These are phyloP conservation scores for Phylloporus scabripes DNA, from an alignment of 768 basidiomycete species.

Conservation along the genomic window DNA sequence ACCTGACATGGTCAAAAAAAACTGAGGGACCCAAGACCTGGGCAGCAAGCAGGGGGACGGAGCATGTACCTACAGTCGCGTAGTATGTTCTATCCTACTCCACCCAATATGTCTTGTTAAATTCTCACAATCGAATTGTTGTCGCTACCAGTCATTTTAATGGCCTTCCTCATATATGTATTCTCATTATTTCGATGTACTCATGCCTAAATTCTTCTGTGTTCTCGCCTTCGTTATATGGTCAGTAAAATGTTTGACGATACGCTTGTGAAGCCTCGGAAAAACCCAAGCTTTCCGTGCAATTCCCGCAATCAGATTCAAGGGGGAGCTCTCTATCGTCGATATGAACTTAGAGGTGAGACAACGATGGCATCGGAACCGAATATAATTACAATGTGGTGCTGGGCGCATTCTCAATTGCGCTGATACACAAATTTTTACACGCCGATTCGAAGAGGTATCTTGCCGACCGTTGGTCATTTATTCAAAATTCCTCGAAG, in stretches of 20 bases:
- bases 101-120: too few relatives aligned
- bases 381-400: neutral
- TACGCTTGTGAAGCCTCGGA: neutral
- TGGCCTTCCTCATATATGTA: neutral
- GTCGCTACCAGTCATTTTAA: too few relatives aligned
- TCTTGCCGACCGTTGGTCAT: neutral
- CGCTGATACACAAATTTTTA: neutral
- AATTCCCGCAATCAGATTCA: neutral
- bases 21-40: constrained; percentile 29
- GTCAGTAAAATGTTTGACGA: too few relatives aligned
- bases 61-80: constrained; percentile 22
- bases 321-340: too few relatives aligned
- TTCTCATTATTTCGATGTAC: too few relatives aligned
- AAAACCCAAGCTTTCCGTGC: neutral
- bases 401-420: neutral
- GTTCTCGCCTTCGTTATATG: too few relatives aligned
- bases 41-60: constrained; percentile 27
- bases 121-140: too few relatives aligned
- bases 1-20: neutral
- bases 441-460: neutral
- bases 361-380: neutral
- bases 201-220: too few relatives aligned
- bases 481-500: too few relatives aligned
- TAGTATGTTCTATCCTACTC: constrained; percentile 1
- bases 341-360: too few relatives aligned